Evolutionary conservation across 306 rosid species (phyloP), one percentile per base, ranked within the genome.

Genomic region (Nissolia schottii): DNA sequence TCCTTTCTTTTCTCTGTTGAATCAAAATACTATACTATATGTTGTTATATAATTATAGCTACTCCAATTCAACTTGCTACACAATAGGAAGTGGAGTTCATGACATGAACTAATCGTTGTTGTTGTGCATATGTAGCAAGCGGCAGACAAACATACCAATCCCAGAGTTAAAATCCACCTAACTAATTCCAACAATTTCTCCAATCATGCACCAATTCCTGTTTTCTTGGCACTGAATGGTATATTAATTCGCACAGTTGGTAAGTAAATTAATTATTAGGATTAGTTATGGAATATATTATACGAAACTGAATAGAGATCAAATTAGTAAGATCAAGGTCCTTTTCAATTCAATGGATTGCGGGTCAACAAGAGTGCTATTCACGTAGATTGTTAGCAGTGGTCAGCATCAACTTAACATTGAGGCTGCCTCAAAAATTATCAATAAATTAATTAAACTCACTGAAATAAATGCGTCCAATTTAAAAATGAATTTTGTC

Each of bases 121-220:
- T n/a, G n/a, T 40, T 31, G 28, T 62, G 15, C n/a, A 71, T n/a
- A n/a, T n/a, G 22, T 45, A 70, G 34, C 18, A 53, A 70, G 67
- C 56, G 41, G 25, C 51, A 78, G 78, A 79, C 78, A 79, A 72
- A 79, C 79, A 79, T 79, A 37, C 58, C 75, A 19, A n/a, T 65
- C 70, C 79, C 65, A 79, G 24, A 48, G 73, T 56, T 45, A 32
- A 24, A 72, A 55, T 7, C 63, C 73, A 45, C 71, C 27, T 28
- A 67, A 35, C 40, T 51, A 77, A 67, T 13, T 67, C 16, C 67
- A 45, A 34, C 45, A n/a, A n/a, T 59, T 59, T 6, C 8, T 8
- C 22, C 70, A 49, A 12, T 32, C 46, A 37, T 60, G 27, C 27
- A 35, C 11, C 1, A 50, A 48, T 29, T 71, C 48, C 57, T 45